phyloP scores from a whole-genome alignment of 768 basidiomycete species.

The Boletales sp. region DNA sequence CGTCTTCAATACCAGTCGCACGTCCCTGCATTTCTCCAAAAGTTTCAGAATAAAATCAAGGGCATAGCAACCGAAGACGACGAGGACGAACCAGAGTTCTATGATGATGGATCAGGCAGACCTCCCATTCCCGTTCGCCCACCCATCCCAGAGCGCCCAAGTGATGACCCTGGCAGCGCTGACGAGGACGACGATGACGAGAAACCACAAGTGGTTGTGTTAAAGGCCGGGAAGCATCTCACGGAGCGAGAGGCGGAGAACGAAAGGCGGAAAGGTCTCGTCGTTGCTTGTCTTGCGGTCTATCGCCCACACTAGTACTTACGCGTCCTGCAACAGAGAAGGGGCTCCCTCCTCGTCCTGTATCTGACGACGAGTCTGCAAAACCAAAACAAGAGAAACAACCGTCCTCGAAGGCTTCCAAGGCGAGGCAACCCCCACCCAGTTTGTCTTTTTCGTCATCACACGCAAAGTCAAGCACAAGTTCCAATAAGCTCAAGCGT shows the following conservation, averaged over 20 bases:
- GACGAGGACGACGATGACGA: constrained; percentile 75
- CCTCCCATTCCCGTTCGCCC: constrained; percentile 75
- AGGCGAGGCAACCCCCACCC: constrained; percentile 18
- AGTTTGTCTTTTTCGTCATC: constrained; percentile 41
- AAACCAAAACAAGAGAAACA: constrained; percentile 27
- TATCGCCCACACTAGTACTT: constrained; percentile 1
- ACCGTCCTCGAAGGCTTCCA: constrained; percentile 14
- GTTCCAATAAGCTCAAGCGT: constrained; percentile 30
- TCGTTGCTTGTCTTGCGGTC: constrained; percentile 1
- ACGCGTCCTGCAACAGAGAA: constrained; percentile 42
- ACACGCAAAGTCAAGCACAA: constrained; percentile 19
- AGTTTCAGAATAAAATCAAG: constrained; percentile 58
- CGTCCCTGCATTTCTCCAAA: constrained; percentile 63
- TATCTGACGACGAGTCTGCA: constrained; percentile 27
- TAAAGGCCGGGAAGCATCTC: constrained; percentile 87
- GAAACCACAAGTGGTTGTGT: constrained; percentile 83
- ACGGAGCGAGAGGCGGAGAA: constrained; percentile 75
- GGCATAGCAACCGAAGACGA: constrained; percentile 51
- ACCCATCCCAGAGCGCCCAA: constrained; percentile 64
- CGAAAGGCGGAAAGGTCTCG: constrained; percentile 64
- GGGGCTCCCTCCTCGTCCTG: constrained; percentile 54
- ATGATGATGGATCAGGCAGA: constrained; percentile 64
- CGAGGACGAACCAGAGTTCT: constrained; percentile 48
- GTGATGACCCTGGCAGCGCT: constrained; percentile 66
- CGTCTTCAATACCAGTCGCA: constrained; percentile 59